Evolutionary conservation across 208 protist genomes (phyloP), one percentile per base, ranked within the genome.

Genomic region (Crithidia thermophila): DNA sequence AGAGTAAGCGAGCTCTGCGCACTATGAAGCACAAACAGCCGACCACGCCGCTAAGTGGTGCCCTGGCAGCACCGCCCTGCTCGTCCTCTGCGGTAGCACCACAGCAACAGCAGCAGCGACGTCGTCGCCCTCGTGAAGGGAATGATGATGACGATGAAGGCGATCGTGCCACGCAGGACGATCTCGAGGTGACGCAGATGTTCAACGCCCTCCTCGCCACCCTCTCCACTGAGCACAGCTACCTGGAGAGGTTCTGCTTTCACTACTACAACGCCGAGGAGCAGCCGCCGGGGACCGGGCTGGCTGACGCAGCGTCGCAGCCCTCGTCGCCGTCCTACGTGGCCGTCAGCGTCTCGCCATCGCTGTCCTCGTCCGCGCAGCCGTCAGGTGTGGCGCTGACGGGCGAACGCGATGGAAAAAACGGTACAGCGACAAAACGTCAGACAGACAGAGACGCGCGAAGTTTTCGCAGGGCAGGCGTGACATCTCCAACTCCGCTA

Each of bases 191-290:
- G 20, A 68, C 72, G 40, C 65, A 71, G 55, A 30, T 63, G 36
- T 66, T 75, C 28, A 67, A 67, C 0, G 57, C 49, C 2, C 46
- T 73, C 2, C 66, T 82, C 13, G 62, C 60, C 13, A 56, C 53
- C 27, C 39, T 77, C 13, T 59, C 70, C n/a, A 66, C 53, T 14
- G 34, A 67, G 27, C 51, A 66, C 50, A 80, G 60, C 21, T 81
- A 82, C 34, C 60, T 81, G 21, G 77, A 84, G 39, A 64, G 58
- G 58, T 84, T 84, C 37, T 84, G 60, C 70, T 81, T 84, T 42
- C 79, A 84, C 37, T 31, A 68, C 34, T 84, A 84, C 64, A 62
- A 60, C 46, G 49, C 64, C 13, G 64, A 69, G 39, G 65, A 81
- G 60, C 34, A 34, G 37, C 34, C 31, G 45, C 21, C 25, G 58